Percentiles rank a stretch among this genome's conserved stretches.
Conservation (phyloP, 305 asterid genomes). For the Plantago rigida region DNA sequence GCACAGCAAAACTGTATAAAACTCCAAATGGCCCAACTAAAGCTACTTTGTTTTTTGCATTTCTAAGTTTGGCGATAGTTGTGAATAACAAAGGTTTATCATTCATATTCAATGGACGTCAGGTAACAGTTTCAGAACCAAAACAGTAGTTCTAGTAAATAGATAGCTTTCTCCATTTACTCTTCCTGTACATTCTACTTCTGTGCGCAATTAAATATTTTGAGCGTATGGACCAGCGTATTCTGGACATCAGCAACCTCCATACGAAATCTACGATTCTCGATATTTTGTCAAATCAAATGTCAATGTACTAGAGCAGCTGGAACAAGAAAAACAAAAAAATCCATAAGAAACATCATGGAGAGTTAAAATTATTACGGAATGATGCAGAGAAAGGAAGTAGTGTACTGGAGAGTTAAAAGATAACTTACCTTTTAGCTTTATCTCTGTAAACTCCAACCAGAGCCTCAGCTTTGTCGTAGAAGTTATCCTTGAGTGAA, state of each 20-base stretch:
- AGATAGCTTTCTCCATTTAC: background rate
- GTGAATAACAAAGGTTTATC: no score
- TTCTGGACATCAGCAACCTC: conserved; percentile 12
- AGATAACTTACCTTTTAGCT: conserved; percentile 49
- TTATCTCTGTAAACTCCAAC: conserved; percentile 94
- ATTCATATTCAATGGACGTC: background rate
- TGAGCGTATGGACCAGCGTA: background rate
- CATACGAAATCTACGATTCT: conserved; percentile 34
- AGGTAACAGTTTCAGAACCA: background rate
- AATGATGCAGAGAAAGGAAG: background rate
- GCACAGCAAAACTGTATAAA: no score
- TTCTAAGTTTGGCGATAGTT: no score
- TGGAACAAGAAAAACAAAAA: conserved; percentile 26
- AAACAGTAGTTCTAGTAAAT: background rate
- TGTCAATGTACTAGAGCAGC: conserved; percentile 83
- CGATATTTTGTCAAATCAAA: conserved; percentile 70
- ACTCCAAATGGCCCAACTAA: no score
- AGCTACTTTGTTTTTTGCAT: no score
- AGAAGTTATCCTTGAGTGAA: conserved; percentile 87
- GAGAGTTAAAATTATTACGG: background rate
- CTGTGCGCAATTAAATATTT: conserved; percentile 4
- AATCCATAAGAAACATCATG: background rate
- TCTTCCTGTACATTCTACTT: conserved; percentile 29
- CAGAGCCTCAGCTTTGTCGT: conserved; percentile 96
- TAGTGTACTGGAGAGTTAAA: background rate